Percentiles rank a stretch among this genome's conserved stretches.
phyloP scores from a whole-genome alignment of 768 basidiomycete species.

The Xerocomellus chrysenteron region DNA sequence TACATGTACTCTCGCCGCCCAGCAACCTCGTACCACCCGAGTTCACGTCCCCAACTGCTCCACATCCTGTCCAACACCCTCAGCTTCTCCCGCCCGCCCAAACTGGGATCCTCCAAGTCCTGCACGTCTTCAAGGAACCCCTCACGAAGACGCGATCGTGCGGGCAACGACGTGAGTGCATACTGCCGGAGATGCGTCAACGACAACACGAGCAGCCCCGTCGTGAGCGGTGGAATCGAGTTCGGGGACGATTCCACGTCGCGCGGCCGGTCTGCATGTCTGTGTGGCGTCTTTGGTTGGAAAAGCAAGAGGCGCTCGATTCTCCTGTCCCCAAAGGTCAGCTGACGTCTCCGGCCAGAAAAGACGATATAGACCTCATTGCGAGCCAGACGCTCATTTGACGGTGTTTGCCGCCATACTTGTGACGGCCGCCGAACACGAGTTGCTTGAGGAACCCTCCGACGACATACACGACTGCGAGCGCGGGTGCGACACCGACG shows the following conservation, averaged over 20 bases:
- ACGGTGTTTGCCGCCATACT: conserved; percentile 56
- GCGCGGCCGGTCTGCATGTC: conserved; percentile 1
- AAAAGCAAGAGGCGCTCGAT: conserved; percentile 68
- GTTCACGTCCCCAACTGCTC: conserved; percentile 75
- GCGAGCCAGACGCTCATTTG: conserved; percentile 65
- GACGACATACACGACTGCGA: conserved; percentile 73
- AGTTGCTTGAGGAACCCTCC: conserved; percentile 52
- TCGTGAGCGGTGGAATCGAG: conserved; percentile 51
- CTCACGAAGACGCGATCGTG: conserved; percentile 59
- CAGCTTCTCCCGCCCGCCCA: conserved; percentile 71
- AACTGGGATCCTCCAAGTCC: conserved; percentile 73
- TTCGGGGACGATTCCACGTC: conserved; percentile 13
- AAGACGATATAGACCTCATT: conserved; percentile 52
- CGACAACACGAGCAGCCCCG: conserved; percentile 73
- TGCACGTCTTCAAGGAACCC: conserved; percentile 85
- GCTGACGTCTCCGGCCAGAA: neutral
- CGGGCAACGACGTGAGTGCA: conserved; percentile 56
- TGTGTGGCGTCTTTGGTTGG: conserved; percentile 36
- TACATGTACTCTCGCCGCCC: conserved; percentile 1
- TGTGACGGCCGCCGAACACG: conserved; percentile 50
- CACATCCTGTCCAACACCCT: conserved; percentile 83
- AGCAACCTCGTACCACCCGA: conserved; percentile 54
- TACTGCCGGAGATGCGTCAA: conserved; percentile 65
- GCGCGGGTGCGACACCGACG: conserved; percentile 89
- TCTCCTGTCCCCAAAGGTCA: conserved; percentile 39